Percentiles rank a stretch among this genome's conserved stretches.
Evolutionary conservation across 495 filamentous ascomycete genomes (phyloP).

Genomic region (Usnea hakonensis): DNA sequence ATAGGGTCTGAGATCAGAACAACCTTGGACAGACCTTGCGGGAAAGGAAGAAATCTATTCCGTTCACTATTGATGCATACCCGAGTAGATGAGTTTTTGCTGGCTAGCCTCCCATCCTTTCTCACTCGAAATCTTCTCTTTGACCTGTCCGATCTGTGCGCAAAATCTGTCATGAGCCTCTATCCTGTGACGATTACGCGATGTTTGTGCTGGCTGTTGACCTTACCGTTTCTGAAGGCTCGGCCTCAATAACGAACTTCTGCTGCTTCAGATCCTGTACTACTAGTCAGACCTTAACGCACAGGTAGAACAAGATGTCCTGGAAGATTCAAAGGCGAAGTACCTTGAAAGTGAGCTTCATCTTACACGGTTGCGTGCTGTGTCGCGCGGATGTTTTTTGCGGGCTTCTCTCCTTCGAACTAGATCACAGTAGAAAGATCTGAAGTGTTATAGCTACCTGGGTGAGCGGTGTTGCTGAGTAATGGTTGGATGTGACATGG

Average conservation of each 20-base stretch:
- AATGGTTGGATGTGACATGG: not conserved
- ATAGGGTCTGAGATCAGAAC: slow-evolving; percentile 10
- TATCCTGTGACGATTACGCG: slow-evolving; percentile 24
- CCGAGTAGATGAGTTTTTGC: slow-evolving; percentile 96
- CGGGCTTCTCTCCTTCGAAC: not conserved
- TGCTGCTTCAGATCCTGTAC: slow-evolving; percentile 90
- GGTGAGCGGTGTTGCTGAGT: not conserved
- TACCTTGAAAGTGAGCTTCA: slow-evolving; percentile 85
- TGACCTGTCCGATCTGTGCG: slow-evolving; percentile 71
- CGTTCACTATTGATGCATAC: slow-evolving; percentile 42
- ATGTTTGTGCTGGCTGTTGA: not conserved
- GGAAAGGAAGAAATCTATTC: not conserved
- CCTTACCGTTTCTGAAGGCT: slow-evolving; percentile 85
- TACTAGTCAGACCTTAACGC: not conserved
- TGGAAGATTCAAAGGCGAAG: slow-evolving; percentile 19
- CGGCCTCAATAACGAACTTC: slow-evolving; percentile 91
- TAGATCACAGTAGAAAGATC: not conserved
- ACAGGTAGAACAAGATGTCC: not conserved
- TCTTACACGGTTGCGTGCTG: slow-evolving; percentile 36
- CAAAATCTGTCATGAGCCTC: slow-evolving; percentile 29
- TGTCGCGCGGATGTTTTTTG: not conserved
- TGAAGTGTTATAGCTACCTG: not conserved
- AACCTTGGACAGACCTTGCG: not conserved
- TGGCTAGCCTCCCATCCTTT: slow-evolving; percentile 84
- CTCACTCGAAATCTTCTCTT: slow-evolving; percentile 79